A percentile compares a stretch with the other conserved stretches of the same genome.
Evolutionary conservation across 1,284 basidiomycete genomes (phyloP).

Genomic region (Leccinum pachyderme): DNA sequence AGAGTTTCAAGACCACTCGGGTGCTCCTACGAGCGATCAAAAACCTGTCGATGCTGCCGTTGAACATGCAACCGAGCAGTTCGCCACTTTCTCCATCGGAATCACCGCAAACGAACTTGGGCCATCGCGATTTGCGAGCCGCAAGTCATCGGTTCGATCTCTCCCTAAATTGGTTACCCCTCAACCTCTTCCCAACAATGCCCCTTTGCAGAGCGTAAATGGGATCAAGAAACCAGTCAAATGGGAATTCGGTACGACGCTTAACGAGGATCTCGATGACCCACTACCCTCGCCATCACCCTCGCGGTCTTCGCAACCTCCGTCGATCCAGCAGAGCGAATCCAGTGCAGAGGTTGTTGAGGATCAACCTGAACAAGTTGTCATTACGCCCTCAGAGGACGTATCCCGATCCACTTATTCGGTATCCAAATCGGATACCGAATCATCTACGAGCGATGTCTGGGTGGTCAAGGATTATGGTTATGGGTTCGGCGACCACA

Average conservation of each 20-base stretch:
- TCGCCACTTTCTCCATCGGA: constrained; percentile 46
- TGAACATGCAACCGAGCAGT: constrained; percentile 31
- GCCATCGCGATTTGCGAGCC: constrained; percentile 37
- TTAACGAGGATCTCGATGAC: constrained; percentile 18
- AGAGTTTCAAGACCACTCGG: constrained; percentile 12
- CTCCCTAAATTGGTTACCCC: constrained; percentile 14
- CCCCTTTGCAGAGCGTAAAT: constrained; percentile 26
- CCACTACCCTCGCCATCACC: constrained; percentile 1
- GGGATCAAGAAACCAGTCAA: constrained; percentile 40
- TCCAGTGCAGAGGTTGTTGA: background rate
- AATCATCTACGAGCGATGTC: constrained; percentile 37
- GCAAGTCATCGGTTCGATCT: constrained; percentile 36
- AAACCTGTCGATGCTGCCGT: constrained; percentile 17
- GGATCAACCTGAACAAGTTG: background rate
- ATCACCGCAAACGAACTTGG: constrained; percentile 41
- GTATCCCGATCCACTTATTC: constrained; percentile 1
- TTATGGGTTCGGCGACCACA: constrained; percentile 51
- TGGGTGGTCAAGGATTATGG: constrained; percentile 63
- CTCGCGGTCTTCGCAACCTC: background rate
- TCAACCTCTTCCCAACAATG: constrained; percentile 2
- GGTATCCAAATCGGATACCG: constrained; percentile 13
- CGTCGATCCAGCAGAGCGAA: background rate
- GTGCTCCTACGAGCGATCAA: constrained; percentile 14
- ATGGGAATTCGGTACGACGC: constrained; percentile 60
- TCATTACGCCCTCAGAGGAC: background rate